Percentiles rank a stretch among this genome's conserved stretches.
These are phyloP conservation scores for Metschnikowia baotianmanensis DNA, from an alignment of 805 yeast species.

Conservation along the genomic window DNA sequence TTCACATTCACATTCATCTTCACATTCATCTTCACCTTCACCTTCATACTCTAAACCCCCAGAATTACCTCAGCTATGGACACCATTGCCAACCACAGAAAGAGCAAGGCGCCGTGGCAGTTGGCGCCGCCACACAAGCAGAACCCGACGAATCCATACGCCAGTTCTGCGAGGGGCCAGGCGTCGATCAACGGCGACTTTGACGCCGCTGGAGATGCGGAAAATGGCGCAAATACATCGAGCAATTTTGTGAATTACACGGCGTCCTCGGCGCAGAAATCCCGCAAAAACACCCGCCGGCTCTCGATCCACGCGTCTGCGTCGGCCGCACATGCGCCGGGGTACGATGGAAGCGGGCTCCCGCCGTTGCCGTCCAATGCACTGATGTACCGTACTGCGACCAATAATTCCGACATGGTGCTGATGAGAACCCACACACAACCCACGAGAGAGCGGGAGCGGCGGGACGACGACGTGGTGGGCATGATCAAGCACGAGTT, in stretches of 20 bases:
- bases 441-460: constrained; percentile 10
- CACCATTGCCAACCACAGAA: constrained; percentile 35
- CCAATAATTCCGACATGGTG: constrained; percentile 13
- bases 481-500: constrained; percentile 37
- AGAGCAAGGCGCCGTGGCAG: constrained; percentile 46
- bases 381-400: constrained; percentile 22
- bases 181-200: background rate
- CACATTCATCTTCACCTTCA: no score
- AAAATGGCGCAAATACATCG: background rate
- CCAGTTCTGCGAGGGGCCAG: constrained; percentile 5
- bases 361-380: constrained; percentile 16
- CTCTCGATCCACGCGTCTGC: constrained; percentile 22
- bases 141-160: constrained; percentile 14
- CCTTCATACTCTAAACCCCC: no score
- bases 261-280: constrained; percentile 10
- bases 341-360: constrained; percentile 10
- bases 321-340: constrained; percentile 8
- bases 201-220: no score
- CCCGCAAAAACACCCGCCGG: constrained; percentile 16
- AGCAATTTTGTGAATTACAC: constrained; percentile 9
- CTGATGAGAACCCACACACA: constrained; percentile 15
- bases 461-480: constrained; percentile 14
- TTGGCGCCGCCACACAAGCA: constrained; percentile 6
- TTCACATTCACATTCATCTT: no score
- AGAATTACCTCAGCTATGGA: constrained; percentile 26